Base-by-base conservation (phyloP, 2,329 filamentous ascomycete species). In the Stagonosporopsis rhizophila region DNA sequence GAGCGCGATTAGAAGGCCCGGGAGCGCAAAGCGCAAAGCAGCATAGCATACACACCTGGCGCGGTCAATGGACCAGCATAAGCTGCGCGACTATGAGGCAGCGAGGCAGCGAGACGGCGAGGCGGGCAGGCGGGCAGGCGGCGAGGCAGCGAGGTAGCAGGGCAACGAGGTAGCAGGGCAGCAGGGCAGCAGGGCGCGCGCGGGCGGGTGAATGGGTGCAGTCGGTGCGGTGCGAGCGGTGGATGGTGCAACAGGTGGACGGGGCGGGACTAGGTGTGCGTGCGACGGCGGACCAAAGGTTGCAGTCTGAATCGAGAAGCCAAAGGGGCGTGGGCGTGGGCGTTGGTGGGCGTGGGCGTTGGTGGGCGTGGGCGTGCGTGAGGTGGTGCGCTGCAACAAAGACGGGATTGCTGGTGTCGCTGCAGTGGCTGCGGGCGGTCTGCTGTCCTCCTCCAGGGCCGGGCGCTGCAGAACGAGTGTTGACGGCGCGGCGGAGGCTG, bases 61-160 rank as follows among this genome's bases (percentile, higher is more conserved):
- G 58, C 53, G 62, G 60, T 73, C 67, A 74, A 67, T 58, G 57
- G 57, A 52, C 58, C 68, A 66, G 72, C 74, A 75, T 76, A 66
- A 67, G 68, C 60, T 56, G 53, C 53, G 56, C 59, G 54, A 44
- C 30, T 37, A 44, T 39, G 45, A 32, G 53, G n/a, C n/a, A n/a
- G 25, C 25, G 25, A 27, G 48, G 42, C 23, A 20, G 57, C 42
- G 60, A 56, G 54, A 56, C n/a, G n/a, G n/a, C n/a, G n/a, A n/a
- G n/a, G 52, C 53, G 40, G 59, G 54, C 39, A 54, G 59, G 44
- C 42, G 54, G 40, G 59, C 40, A 44, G 42, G 41, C 37, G 52
- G 44, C 42, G 61, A 63, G 60, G 55, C n/a, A n/a, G n/a, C n/a
- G n/a, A n/a, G n/a, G n/a, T n/a, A n/a, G n/a, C n/a, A n/a, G n/a